A percentile compares a stretch with the other conserved stretches of the same genome.
Evolutionary conservation across 495 filamentous ascomycete genomes (phyloP).

Genomic region (Tetracladium setigerum): DNA sequence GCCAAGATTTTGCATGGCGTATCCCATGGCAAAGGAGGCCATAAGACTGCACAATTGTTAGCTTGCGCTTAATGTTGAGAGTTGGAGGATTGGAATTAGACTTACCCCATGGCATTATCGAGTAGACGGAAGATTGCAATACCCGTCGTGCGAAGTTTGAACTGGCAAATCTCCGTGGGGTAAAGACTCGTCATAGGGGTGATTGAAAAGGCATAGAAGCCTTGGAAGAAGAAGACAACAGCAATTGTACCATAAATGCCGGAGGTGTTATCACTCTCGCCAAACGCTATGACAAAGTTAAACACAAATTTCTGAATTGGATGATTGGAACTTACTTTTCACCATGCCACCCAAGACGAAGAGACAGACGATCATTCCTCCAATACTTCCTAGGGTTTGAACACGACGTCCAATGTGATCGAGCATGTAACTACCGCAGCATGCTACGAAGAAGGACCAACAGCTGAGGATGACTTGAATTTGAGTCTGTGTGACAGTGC

Average conservation of each 20-base stretch:
- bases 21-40: slow-evolving; percentile 38
- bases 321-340: slow-evolving; percentile 36
- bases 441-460: slow-evolving; percentile 31
- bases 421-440: slow-evolving; percentile 24
- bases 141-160: slow-evolving; percentile 42
- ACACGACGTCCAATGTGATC: slow-evolving; percentile 11
- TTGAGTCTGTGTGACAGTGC: slow-evolving; percentile 5
- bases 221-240: slow-evolving; percentile 47
- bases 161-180: slow-evolving; percentile 46
- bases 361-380: slow-evolving; percentile 32
- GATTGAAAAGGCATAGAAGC: slow-evolving; percentile 52
- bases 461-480: slow-evolving; percentile 34
- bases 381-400: slow-evolving; percentile 4
- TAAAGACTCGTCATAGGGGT: slow-evolving; percentile 54
- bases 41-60: slow-evolving; percentile 24
- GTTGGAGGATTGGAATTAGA: slow-evolving; percentile 27
- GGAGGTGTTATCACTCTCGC: neutral
- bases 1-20: slow-evolving; percentile 37
- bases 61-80: neutral
- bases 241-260: slow-evolving; percentile 8
- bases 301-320: slow-evolving; percentile 13
- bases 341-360: slow-evolving; percentile 43
- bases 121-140: slow-evolving; percentile 37
- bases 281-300: too few relatives aligned
- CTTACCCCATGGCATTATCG: slow-evolving; percentile 41